Base-by-base conservation (phyloP, 176 grass and related monocot species). In the Chloris gayana region DNA sequence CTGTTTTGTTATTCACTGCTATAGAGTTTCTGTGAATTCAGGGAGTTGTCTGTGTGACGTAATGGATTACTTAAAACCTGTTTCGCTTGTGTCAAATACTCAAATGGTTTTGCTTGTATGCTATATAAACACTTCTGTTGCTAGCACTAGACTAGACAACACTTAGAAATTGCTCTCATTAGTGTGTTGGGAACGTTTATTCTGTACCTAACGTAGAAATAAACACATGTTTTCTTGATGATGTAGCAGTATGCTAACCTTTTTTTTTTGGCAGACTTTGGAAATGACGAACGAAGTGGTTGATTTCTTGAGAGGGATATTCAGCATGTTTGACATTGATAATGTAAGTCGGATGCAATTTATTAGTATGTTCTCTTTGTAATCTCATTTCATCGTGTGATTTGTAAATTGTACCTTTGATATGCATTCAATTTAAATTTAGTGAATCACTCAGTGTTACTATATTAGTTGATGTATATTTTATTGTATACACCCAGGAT, bases 321-420 rank as follows among this genome's bases (percentile, higher is more conserved):
- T 98, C 90, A 82, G 76, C 70, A 93, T 98, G 86, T 95, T 91
- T 77, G 96, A 98, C 83, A 86, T 86, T 49, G 92, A 95, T 75
- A 95, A 90, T 79, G 96, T 98, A 95, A 86, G 86, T 60, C 27
- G 67, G 45, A 70, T 69, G 5, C 51, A 70, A 26, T 29, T 29
- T 61, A 59, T 62, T 21, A 13, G 13, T 51, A 51, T 15, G 75
- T 58, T 53, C 8, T 1, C 73, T 83, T 75, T 68, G 34, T 67
- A 79, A 59, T 59, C 2, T 38, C 18, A 67, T 73, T 22, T 35
- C 39, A 5, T 1, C 5, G n/a, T 67, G 13, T 57, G 32, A 47
- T 39, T 59, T 7, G 0, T 79, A 14, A 19, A 76, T 1, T 63
- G 18, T 34, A 35, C 42, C 51, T 78, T 35, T 19, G 25, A 26